phyloP scores from a whole-genome alignment of 2,329 filamentous ascomycete species.

The Fusarium pseudocircinatum region DNA sequence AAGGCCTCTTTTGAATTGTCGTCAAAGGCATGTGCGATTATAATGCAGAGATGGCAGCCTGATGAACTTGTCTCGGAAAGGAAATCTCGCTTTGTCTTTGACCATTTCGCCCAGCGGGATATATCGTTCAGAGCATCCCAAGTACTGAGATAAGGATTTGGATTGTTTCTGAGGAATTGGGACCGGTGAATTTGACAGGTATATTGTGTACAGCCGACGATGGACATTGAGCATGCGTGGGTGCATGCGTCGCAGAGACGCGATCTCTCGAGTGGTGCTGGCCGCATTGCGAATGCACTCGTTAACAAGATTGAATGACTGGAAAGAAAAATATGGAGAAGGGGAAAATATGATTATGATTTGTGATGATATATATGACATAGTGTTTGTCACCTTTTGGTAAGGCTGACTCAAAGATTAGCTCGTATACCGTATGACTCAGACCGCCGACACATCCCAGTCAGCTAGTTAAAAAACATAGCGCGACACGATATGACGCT shows the following conservation, averaged over 20 bases:
- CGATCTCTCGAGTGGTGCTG: not conserved
- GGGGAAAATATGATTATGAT: accelerated
- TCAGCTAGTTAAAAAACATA: not conserved
- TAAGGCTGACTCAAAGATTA: not conserved
- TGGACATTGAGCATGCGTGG: not conserved
- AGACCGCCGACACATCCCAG: not conserved
- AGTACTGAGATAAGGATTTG: accelerated
- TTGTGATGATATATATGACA: not conserved
- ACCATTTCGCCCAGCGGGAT: not conserved
- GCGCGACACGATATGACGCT: not conserved
- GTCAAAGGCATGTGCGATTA: not conserved
- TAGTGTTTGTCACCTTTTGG: not conserved
- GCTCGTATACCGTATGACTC: not conserved
- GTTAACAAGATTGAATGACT: accelerated
- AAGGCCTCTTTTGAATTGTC: not conserved
- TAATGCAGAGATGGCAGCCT: constrained; percentile 3
- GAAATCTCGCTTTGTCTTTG: not conserved
- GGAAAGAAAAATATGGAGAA: accelerated
- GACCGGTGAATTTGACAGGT: not conserved
- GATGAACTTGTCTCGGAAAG: not conserved
- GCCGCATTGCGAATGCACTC: not conserved
- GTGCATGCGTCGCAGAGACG: not conserved
- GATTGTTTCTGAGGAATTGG: accelerated
- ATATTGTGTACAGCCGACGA: not conserved
- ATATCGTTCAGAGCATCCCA: not conserved